Percentiles rank a stretch among this genome's conserved stretches.
Evolutionary conservation across 495 filamentous ascomycete species (phyloP).

Genomic region (Aspergillus homomorphus): DNA sequence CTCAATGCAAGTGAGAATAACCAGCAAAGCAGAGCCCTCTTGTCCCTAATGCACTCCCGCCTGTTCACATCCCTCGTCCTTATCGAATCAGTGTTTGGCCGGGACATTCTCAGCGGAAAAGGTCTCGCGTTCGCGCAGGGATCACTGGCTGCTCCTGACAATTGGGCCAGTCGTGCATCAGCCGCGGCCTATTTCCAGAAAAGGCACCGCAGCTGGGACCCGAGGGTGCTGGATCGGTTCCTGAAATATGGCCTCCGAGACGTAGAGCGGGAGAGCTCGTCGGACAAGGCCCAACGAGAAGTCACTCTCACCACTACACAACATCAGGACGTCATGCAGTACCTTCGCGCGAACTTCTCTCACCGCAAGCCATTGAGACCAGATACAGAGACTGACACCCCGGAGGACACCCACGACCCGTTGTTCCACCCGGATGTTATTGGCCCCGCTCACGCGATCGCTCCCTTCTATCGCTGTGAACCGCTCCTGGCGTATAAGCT

Average conservation of each 20-base stretch:
- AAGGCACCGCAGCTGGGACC: conserved; percentile 2
- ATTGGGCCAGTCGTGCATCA: conserved; percentile 2
- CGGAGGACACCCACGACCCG: background rate
- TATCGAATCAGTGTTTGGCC: conserved; percentile 10
- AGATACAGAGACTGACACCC: background rate
- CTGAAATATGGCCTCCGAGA: conserved; percentile 7
- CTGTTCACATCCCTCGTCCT: conserved; percentile 13
- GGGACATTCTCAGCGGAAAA: background rate
- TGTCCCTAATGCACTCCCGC: conserved; percentile 11
- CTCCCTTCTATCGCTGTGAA: conserved; percentile 43
- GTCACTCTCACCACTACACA: conserved; percentile 8
- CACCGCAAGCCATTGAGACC: background rate
- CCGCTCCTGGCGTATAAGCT: conserved; percentile 52
- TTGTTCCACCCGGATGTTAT: conserved; percentile 6
- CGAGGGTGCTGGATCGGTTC: conserved; percentile 5
- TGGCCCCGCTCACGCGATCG: background rate
- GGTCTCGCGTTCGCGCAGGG: background rate
- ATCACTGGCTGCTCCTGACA: background rate
- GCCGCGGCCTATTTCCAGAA: background rate
- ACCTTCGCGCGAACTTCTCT: conserved; percentile 5
- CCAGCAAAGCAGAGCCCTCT: conserved; percentile 21
- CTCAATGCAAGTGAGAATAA: conserved; percentile 5
- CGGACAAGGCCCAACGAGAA: background rate
- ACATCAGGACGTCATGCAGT: conserved; percentile 5
- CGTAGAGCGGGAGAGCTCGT: background rate